Percentiles rank a stretch among this genome's conserved stretches.
phyloP scores from a whole-genome alignment of 371 early-diverging fungal species.

The Syncephalis plumigaleata region DNA sequence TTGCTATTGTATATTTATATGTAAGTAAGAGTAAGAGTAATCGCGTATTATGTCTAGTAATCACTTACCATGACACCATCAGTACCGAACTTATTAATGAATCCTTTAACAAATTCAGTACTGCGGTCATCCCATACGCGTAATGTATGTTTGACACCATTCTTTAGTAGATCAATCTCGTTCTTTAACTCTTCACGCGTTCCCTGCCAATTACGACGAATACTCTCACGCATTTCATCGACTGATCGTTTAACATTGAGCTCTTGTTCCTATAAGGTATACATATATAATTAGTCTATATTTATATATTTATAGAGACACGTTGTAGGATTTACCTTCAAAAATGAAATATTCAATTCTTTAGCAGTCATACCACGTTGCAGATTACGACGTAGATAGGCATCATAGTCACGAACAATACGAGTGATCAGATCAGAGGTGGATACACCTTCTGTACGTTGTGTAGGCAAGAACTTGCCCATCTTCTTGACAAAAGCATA shows the following conservation, averaged over 20 bases:
- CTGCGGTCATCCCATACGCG: constrained; percentile 52
- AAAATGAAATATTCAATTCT: constrained; percentile 78
- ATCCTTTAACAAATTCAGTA: constrained; percentile 49
- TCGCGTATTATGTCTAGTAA: too few relatives aligned
- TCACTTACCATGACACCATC: constrained; percentile 27
- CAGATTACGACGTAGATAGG: constrained; percentile 80
- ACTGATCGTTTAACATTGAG: constrained; percentile 55
- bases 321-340: too few relatives aligned
- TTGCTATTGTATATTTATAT: too few relatives aligned
- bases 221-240: constrained; percentile 36
- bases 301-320: background rate
- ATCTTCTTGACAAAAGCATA: constrained; percentile 83
- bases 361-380: constrained; percentile 80
- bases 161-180: constrained; percentile 35
- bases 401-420: constrained; percentile 89
- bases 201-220: constrained; percentile 36
- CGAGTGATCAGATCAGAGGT: constrained; percentile 92
- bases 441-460: constrained; percentile 86
- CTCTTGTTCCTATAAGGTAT: constrained; percentile 42
- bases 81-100: constrained; percentile 49
- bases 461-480: constrained; percentile 78
- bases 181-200: constrained; percentile 33
- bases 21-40: too few relatives aligned
- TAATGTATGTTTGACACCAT: constrained; percentile 41
- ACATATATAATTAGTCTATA: background rate